These are phyloP conservation scores for Vitis riparia DNA, from an alignment of 164 flowering plant species.

Conservation along the genomic window DNA sequence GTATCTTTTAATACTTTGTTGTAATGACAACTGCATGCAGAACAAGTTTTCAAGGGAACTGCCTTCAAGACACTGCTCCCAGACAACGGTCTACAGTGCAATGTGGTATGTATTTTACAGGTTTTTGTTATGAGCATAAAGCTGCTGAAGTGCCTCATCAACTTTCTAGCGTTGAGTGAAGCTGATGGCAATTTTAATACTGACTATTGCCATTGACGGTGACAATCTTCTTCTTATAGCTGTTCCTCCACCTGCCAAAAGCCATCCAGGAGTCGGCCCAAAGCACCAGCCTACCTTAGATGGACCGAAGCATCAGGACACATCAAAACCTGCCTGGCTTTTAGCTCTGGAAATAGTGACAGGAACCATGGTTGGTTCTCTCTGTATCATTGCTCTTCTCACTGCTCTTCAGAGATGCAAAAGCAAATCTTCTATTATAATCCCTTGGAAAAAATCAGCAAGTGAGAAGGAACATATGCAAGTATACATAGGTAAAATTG, in stretches of 20 bases:
- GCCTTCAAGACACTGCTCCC: conserved; percentile 57
- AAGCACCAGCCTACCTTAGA: conserved; percentile 38
- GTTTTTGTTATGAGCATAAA: neutral
- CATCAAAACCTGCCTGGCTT: conserved; percentile 76
- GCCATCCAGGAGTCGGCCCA: conserved; percentile 26
- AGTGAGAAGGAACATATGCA: conserved; percentile 55
- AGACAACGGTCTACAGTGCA: conserved; percentile 63
- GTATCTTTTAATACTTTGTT: neutral
- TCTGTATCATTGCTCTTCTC: conserved; percentile 49
- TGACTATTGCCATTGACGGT: neutral
- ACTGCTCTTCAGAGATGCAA: conserved; percentile 59
- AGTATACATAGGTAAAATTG: conserved; percentile 54
- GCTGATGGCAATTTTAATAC: no score
- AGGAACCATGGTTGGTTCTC: conserved; percentile 60
- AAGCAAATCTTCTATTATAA: conserved; percentile 51
- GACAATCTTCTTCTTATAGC: conserved; percentile 23
- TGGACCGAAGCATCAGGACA: conserved; percentile 33
- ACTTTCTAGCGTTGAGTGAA: no score
- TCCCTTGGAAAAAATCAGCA: conserved; percentile 80
- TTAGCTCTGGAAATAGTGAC: conserved; percentile 76
- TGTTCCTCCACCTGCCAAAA: conserved; percentile 35
- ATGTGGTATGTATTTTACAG: conserved; percentile 56
- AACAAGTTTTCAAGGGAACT: conserved; percentile 83
- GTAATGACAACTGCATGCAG: conserved; percentile 37
- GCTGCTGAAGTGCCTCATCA: neutral